Evolutionary conservation across 2,329 filamentous ascomycete genomes (phyloP), one percentile per base, ranked within the genome.

Genomic region (Penicillium vulpinum): DNA sequence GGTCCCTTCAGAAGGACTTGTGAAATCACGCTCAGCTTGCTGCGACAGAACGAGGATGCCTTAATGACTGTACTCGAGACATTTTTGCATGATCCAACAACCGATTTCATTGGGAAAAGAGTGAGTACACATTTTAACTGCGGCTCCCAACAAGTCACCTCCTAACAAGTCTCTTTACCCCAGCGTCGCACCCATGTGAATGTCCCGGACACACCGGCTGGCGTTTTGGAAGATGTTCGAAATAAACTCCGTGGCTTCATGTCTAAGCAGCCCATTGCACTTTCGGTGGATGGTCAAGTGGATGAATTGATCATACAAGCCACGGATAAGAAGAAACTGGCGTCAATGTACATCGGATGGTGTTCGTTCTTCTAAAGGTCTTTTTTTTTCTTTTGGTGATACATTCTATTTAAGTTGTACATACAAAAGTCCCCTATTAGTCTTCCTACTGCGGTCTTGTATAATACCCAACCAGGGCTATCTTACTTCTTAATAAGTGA

Each of bases 331-430:
- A 84, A 78, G 69, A 95, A 94, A 73, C 75, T 99, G 75, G 85
- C 90, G 18, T 85, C 87, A 38, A 99, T 99, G 95, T 99, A 97
- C 75, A 96, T 97, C 76, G 94, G 94, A 21, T 97, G 93, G 93
- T 88, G 85, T 77, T 80, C 86, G 13, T 89, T 88, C 67, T 85
- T 88, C 58, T 88, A 62, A 71, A 45, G 41, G 15, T 44, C 10
- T 31, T 5, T 31, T 16, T 43, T n/a, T 28, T 45, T 18, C 22
- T 29, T 33, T 29, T 44, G 40, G 33, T 26, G 4, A 31, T 40
- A 22, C 15, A 13, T n/a, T 39, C 10, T 16, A 7, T 31, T 24
- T 18, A 21, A 31, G n/a, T 15, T n/a, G 29, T 31, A 3, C 13
- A 40, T 26, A 11, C 2, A 16, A 40, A 40, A 24, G 6, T 28